Evolutionary conservation across 148 eudicot genomes (phyloP), one percentile per base, ranked within the genome.

Genomic region (Spergularia bocconei): DNA sequence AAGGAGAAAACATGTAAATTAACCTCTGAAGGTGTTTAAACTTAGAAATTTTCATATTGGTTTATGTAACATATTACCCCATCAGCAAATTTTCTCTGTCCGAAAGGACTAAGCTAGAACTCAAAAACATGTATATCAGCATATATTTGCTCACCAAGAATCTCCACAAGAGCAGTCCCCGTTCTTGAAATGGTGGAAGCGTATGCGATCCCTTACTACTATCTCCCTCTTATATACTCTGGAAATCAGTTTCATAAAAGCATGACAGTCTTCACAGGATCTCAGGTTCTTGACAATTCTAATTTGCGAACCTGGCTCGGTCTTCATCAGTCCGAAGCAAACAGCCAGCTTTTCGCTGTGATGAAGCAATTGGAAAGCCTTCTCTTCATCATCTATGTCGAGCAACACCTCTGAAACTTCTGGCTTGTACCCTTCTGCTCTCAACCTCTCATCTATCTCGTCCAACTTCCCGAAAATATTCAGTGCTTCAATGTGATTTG

Each of bases 341-440:
- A 82, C 82, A 52, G 87, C 87, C 58, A 87, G 89, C 75, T 87
- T 84, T 70, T 87, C 89, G 19, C 87, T 87, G 48, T 87, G 89
- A 74, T 84, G 87, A 67, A 82, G 82, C 78, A 84, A 38, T 72
- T 82, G 84, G 54, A 52, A 75, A 47, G 87, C 89, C 75, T 85
- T 82, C 76, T 84, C 87, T 23, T 84, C 89, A 61, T 87, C 81
- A 41, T 84, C 87, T 39, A 87, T 79, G 57, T 84, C 82, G 59
- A 80, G 87, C 79, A 82, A 74, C 39, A 80, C 87, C 62, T 87
- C 84, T 38, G 83, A 87, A 23, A 82, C 9, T 67, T 78, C 79
- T 14, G 85, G 87, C 60, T 76, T 67, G 64, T 84, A 82, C 39
- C 86, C 87, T 66, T 82, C 79, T 54, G 16, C 79, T 74, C 81